A percentile compares a stretch with the other conserved stretches of the same genome.
Evolutionary conservation across 164 flowering plant species (phyloP).

Genomic region (Stephania japonica): DNA sequence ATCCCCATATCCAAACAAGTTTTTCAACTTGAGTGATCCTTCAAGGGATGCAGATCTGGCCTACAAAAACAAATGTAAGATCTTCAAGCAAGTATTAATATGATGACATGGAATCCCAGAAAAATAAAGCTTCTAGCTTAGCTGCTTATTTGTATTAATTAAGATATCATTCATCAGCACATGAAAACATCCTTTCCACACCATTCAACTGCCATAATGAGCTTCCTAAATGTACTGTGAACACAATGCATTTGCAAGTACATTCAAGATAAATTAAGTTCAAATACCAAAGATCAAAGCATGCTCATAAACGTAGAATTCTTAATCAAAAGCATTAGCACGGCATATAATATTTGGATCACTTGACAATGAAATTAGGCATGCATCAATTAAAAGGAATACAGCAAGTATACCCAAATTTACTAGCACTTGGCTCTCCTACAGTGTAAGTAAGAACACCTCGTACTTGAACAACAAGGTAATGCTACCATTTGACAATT

Average conservation of each 20-base stretch:
- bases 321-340: neutral
- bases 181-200: too few species aligned
- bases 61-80: slow-evolving; percentile 41
- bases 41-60: slow-evolving; percentile 82
- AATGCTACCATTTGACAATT: neutral
- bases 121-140: slow-evolving; percentile 1
- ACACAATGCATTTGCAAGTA: too few species aligned
- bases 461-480: neutral
- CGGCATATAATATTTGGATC: too few species aligned
- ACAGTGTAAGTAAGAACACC: too few species aligned
- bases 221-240: too few species aligned
- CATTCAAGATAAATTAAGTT: too few species aligned
- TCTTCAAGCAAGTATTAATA: slow-evolving; percentile 2
- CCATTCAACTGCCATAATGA: too few species aligned
- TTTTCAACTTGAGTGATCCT: slow-evolving; percentile 76
- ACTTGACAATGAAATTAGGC: too few species aligned
- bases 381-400: too few species aligned
- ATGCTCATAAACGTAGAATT: neutral
- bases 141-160: neutral
- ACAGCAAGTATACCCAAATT: too few species aligned
- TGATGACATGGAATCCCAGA: slow-evolving; percentile 3
- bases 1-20: slow-evolving; percentile 81
- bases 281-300: neutral
- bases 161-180: too few species aligned
- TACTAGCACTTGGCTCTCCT: too few species aligned